Evolutionary conservation across 345 rosid species (phyloP).

Genomic region (Leavenworthia alabamica): DNA sequence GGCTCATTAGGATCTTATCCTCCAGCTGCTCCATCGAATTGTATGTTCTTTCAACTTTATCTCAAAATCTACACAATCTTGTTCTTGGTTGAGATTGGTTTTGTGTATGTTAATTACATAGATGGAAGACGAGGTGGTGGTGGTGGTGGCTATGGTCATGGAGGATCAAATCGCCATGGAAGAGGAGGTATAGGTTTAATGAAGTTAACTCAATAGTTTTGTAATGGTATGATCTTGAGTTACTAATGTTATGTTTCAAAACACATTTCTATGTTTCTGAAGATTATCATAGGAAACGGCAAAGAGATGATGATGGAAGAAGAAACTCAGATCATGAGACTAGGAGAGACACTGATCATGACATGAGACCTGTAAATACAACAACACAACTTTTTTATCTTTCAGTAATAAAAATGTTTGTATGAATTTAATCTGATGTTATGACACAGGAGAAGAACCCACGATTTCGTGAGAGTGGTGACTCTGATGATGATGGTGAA

Average conservation of each 20-base stretch:
- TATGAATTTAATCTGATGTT: not conserved
- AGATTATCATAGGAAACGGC: too few species aligned
- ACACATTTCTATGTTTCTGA: too few species aligned
- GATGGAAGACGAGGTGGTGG: too few species aligned
- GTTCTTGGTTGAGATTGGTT: not conserved
- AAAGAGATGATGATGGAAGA: too few species aligned
- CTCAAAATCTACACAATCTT: too few species aligned
- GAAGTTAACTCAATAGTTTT: too few species aligned
- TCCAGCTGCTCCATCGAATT: slow-evolving; percentile 54
- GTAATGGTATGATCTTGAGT: too few species aligned
- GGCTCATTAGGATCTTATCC: slow-evolving; percentile 76
- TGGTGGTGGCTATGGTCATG: too few species aligned
- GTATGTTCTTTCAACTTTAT: slow-evolving; percentile 42
- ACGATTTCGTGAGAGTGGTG: slow-evolving; percentile 90
- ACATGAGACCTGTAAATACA: slow-evolving; percentile 34
- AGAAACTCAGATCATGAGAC: slow-evolving; percentile 42
- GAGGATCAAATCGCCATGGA: too few species aligned
- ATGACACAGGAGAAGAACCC: slow-evolving; percentile 88
- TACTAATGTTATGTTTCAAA: too few species aligned
- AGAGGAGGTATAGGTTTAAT: too few species aligned
- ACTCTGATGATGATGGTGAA: slow-evolving; percentile 93
- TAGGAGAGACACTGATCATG: slow-evolving; percentile 24
- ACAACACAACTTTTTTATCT: not conserved
- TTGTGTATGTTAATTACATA: too few species aligned
- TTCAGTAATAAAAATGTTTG: not conserved